Evolutionary conservation across 768 basidiomycete species (phyloP).

Genomic region (Tylopilus sp.): DNA sequence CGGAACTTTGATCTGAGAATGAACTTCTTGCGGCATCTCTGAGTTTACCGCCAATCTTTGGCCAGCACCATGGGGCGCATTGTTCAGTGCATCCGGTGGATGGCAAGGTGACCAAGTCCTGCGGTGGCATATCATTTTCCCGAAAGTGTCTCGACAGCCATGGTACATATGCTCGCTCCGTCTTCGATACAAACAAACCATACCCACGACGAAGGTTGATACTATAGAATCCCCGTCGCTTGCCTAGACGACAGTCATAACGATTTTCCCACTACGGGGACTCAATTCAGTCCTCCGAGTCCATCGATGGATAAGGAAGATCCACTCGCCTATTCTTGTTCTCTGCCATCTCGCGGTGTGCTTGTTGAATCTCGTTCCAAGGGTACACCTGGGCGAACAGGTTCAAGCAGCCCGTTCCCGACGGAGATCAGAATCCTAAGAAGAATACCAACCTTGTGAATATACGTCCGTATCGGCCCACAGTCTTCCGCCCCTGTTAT

Average conservation of each 20-base stretch:
- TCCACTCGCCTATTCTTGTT: conserved; percentile 51
- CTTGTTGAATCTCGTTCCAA: conserved; percentile 75
- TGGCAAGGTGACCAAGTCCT: not conserved
- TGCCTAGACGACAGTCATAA: conserved; percentile 25
- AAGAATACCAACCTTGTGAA: conserved; percentile 61
- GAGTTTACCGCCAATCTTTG: not conserved
- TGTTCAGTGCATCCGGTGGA: not conserved
- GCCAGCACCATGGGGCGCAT: not conserved
- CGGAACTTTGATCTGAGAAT: conserved; percentile 2
- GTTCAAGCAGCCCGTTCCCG: conserved; percentile 6
- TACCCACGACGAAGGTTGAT: not conserved
- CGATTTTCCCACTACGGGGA: conserved; percentile 31
- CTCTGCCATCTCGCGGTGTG: conserved; percentile 81
- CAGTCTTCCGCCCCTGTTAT: conserved; percentile 56
- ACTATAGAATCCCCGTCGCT: conserved; percentile 8
- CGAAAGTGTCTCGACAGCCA: not conserved
- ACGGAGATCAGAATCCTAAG: conserved; percentile 13
- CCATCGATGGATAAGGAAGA: not conserved
- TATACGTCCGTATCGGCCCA: conserved; percentile 66
- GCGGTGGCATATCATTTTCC: not conserved
- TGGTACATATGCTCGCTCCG: not conserved
- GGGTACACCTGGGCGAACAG: conserved; percentile 57
- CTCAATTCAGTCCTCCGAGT: not conserved
- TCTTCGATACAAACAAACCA: conserved; percentile 5
- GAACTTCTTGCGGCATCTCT: not conserved